Evolutionary conservation across 176 grass and related monocot species (phyloP).

Genomic region (Hordeum vulgare): MorexV3_pseudomolecules_assembly NC_058518.1:70777617-70778116

Average conservation of each 20-base stretch:
- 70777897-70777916: neutral
- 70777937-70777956: neutral
- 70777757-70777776: constrained; percentile 80
- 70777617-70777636: constrained; percentile 9
- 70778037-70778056: neutral
- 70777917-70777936: neutral
- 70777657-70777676: constrained; percentile 56
- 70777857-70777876: neutral
- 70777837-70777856: constrained; percentile 60
- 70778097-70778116: neutral
- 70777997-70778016: neutral
- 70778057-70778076: constrained; percentile 5
- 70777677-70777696: constrained; percentile 99
- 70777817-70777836: constrained; percentile 83
- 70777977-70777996: neutral
- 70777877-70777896: constrained; percentile 8
- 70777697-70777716: constrained; percentile 97
- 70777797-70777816: constrained; percentile 82
- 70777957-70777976: neutral
- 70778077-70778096: neutral
- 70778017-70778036: neutral
- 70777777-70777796: constrained; percentile 92
- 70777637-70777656: constrained; percentile 24
- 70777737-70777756: constrained; percentile 72
- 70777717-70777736: constrained; percentile 77